A percentile compares a stretch with the other conserved stretches of the same genome.
Evolutionary conservation across 495 filamentous ascomycete genomes (phyloP).

Genomic region (Aspergillus homomorphus): DNA sequence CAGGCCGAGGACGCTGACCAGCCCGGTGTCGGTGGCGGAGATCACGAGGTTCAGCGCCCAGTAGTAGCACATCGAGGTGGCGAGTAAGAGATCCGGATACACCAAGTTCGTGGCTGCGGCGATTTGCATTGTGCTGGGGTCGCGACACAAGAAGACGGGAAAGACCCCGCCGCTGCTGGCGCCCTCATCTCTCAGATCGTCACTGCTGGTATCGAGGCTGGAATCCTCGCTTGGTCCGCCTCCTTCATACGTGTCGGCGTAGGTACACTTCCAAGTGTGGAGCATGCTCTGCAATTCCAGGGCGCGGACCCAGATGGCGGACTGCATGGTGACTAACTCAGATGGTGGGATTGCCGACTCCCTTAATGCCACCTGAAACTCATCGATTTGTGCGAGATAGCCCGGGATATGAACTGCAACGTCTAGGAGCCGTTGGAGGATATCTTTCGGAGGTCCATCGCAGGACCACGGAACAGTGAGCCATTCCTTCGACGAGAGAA

Average conservation of each 20-base stretch:
- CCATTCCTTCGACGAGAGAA: slow-evolving; percentile 25
- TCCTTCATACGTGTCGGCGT: slow-evolving; percentile 18
- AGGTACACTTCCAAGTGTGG: slow-evolving; percentile 19
- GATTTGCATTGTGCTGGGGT: slow-evolving; percentile 16
- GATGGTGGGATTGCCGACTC: background rate
- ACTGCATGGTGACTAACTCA: slow-evolving; percentile 17
- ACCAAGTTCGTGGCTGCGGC: slow-evolving; percentile 11
- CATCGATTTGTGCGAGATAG: slow-evolving; percentile 22
- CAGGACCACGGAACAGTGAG: slow-evolving; percentile 24
- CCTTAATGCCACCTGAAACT: slow-evolving; percentile 11
- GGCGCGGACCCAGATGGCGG: slow-evolving; percentile 20
- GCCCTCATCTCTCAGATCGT: background rate
- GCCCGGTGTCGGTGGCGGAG: slow-evolving; percentile 18
- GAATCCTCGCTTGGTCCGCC: slow-evolving; percentile 17
- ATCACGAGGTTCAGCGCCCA: slow-evolving; percentile 26
- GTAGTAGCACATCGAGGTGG: slow-evolving; percentile 23
- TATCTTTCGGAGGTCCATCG: slow-evolving; percentile 21
- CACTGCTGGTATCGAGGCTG: background rate
- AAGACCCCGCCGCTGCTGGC: slow-evolving; percentile 4
- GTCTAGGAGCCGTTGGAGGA: slow-evolving; percentile 24
- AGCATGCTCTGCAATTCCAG: slow-evolving; percentile 20
- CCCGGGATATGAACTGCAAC: slow-evolving; percentile 28
- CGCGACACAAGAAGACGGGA: slow-evolving; percentile 21
- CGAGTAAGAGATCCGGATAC: slow-evolving; percentile 24
- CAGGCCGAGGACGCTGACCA: slow-evolving; percentile 18